Percentiles rank a stretch among this genome's conserved stretches.
Evolutionary conservation across 106 monocot species (phyloP).

Genomic region (Platanthera zijinensis): DNA sequence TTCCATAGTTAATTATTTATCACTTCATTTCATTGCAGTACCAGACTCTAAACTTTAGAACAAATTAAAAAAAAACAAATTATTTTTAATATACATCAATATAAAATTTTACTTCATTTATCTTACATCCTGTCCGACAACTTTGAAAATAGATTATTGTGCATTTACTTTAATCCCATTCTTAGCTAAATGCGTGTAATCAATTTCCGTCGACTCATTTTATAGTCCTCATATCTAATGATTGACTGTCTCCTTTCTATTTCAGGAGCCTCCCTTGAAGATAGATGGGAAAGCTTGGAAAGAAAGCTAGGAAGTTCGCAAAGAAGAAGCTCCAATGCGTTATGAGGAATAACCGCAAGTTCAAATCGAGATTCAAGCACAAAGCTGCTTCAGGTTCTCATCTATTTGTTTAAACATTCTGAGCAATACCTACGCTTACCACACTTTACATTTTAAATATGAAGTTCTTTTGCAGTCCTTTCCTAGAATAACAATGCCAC

Average conservation of each 20-base stretch:
- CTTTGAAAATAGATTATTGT: background rate
- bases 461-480: background rate
- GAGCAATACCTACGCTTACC: background rate
- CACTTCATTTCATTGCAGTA: background rate
- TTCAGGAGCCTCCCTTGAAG: background rate
- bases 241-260: background rate
- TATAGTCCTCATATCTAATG: background rate
- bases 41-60: background rate
- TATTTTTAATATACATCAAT: background rate
- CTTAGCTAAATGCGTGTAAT: background rate
- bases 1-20: background rate
- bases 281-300: conserved; percentile 62
- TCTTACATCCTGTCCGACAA: background rate
- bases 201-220: background rate
- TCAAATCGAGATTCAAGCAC: conserved; percentile 24
- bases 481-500: background rate
- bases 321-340: conserved; percentile 56
- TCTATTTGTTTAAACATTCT: background rate
- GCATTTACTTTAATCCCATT: background rate
- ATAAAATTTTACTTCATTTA: background rate
- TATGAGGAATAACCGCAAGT: conserved; percentile 40
- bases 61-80: background rate
- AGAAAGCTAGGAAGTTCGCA: conserved; percentile 69
- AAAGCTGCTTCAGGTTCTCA: conserved; percentile 11
- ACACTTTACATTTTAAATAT: background rate